Percentiles rank a stretch among this genome's conserved stretches.
phyloP scores from a whole-genome alignment of 2,329 filamentous ascomycete species.

The Neonectria coccinea region DNA sequence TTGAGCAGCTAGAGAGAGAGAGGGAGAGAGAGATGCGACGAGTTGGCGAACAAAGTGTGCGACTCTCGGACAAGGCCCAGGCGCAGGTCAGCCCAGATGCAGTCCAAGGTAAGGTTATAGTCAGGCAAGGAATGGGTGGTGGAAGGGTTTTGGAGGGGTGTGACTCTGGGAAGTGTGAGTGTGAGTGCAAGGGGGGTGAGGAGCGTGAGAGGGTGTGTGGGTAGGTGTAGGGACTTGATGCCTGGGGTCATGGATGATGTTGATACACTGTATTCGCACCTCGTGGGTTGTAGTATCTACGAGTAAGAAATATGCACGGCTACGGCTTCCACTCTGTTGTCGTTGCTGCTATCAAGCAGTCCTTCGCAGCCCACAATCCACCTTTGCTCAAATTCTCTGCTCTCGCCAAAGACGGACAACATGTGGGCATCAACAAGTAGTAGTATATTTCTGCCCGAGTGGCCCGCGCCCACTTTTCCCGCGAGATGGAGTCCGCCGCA shows the following conservation, averaged over 20 bases:
- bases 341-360: background rate
- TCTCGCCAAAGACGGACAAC: background rate
- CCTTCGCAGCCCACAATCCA: background rate
- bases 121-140: constrained; percentile 38
- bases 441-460: background rate
- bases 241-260: background rate
- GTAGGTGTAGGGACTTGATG: background rate
- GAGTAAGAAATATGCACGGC: background rate
- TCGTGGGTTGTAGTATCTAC: background rate
- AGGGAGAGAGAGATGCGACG: constrained; percentile 13
- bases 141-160: constrained; percentile 26
- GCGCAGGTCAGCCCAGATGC: constrained; percentile 40
- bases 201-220: constrained; percentile 16
- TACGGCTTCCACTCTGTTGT: background rate
- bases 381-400: background rate
- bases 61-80: constrained; percentile 35
- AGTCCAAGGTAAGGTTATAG: constrained; percentile 43
- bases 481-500: constrained; percentile 3
- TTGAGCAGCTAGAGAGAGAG: background rate
- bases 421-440: constrained; percentile 1
- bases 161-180: constrained; percentile 1
- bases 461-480: constrained; percentile 9
- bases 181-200: constrained; percentile 16
- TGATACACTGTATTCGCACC: background rate
- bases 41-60: constrained; percentile 32